Conservation (phyloP, 176 grass and related monocot genomes). For the Miscanthus lutarioriparius region DNA sequence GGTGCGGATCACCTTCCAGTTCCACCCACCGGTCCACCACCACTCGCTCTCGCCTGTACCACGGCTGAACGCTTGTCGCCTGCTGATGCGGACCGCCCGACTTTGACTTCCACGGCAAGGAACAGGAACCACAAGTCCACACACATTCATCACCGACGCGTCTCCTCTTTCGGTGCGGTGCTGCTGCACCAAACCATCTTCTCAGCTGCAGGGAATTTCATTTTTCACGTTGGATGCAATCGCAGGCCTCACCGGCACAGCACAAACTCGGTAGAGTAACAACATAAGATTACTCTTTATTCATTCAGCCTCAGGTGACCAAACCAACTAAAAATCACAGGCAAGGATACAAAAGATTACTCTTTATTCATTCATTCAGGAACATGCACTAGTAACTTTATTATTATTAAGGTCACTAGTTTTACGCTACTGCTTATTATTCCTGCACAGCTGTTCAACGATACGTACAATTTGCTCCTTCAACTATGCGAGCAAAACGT, state of each 20-base stretch:
- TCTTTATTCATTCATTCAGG: not conserved
- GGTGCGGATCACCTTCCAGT: not conserved
- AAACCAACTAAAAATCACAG: too few relatives aligned
- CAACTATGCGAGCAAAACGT: not conserved
- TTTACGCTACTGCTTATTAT: not conserved
- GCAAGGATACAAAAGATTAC: too few relatives aligned
- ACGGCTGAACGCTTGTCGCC: too few relatives aligned
- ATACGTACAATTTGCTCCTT: not conserved
- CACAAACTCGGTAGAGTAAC: too few relatives aligned
- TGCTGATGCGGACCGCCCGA: not conserved
- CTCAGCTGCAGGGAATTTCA: too few relatives aligned
- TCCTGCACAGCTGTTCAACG: slow-evolving; percentile 4
- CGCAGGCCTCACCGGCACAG: too few relatives aligned
- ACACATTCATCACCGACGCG: not conserved
- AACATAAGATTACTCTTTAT: too few relatives aligned
- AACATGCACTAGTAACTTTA: slow-evolving; percentile 9
- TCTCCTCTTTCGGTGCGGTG: not conserved
- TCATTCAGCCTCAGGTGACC: too few relatives aligned
- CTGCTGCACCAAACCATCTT: too few relatives aligned
- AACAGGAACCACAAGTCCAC: not conserved
- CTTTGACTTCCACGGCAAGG: slow-evolving; percentile 30
- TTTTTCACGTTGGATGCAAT: too few relatives aligned
- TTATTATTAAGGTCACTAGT: not conserved
- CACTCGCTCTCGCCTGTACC: not conserved
- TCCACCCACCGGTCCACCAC: not conserved